Base-by-base conservation (phyloP, 192 early-diverging fungal species). In the Phycomyces nitens region DNA sequence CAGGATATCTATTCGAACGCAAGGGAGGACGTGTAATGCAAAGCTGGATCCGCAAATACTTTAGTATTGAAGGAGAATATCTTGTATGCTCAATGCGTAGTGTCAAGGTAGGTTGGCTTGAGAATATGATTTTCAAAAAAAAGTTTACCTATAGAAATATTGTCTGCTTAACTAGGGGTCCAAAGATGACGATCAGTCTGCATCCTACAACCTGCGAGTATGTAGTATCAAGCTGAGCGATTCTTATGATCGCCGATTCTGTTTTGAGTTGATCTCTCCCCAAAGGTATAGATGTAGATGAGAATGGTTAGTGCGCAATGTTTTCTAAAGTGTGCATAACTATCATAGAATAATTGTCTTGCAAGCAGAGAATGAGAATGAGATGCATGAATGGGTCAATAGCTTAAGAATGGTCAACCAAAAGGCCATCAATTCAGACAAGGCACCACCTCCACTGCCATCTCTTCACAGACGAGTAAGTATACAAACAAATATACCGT, bases 191-290 rank as follows among this genome's bases (percentile, higher is more conserved):
- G 82, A 86, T 47, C 74, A 84, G 26, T 58, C 72, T 3, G 77
- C 72, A 41, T 64, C 80, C 0, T 84, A 92, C 59, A 86, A 88
- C 47, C 64, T 93, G 53, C 84, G 89, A 23, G 80, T 93, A 3
- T 91, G 90, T 55, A 88, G 83, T 78, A 85, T 92, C 56, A 89
- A 88, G 56, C 77, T 65, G 0, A 77, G 82, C 6, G 74, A 79
- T 39, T 66, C 74, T 26, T 79, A 80, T 15, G 92, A 94, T 66
- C 81, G 90, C 18, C 82, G 90, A 24, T 88, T 87, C 58, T 83
- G 85, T 38, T 94, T 94, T 79, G 89, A 91, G 51, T 76, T 94
- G n/a, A 88, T 94, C 53, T 88, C 90, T 0, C 90, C 92, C 7
- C 86, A 83, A 68, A 82, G 74, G 86, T 86, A 80, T 53, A 59